Conservation (phyloP, 192 early-diverging fungal genomes). For the Coemansia sp. region DNA sequence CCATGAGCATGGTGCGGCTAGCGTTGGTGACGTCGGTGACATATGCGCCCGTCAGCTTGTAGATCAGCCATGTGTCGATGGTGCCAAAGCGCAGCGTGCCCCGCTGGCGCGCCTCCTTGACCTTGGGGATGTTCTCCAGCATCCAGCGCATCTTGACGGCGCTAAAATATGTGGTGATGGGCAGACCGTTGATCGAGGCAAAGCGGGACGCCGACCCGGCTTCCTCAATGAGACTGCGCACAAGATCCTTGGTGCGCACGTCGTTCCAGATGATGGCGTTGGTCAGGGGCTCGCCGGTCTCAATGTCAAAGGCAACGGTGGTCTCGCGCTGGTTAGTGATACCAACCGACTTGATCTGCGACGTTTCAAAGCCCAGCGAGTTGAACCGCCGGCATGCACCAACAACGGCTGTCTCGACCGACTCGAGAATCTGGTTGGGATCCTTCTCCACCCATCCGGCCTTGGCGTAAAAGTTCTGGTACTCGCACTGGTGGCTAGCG, state of each 20-base stretch:
- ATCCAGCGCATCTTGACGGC: constrained; percentile 92
- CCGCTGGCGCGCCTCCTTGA: constrained; percentile 70
- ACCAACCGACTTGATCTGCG: constrained; percentile 67
- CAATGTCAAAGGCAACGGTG: constrained; percentile 81
- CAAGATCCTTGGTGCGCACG: constrained; percentile 73
- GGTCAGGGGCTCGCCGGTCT: constrained; percentile 73
- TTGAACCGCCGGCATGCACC: constrained; percentile 62
- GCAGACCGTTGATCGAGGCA: constrained; percentile 73
- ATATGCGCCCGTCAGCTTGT: constrained; percentile 87
- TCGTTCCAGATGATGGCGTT: constrained; percentile 94
- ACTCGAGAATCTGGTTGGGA: constrained; percentile 69
- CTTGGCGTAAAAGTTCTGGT: constrained; percentile 71
- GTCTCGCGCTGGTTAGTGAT: constrained; percentile 97
- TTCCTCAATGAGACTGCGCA: constrained; percentile 58
- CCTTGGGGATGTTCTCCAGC: constrained; percentile 73
- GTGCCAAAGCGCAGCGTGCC: constrained; percentile 81
- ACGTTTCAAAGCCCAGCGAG: constrained; percentile 57
- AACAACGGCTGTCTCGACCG: constrained; percentile 66
- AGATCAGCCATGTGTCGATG: constrained; percentile 92
- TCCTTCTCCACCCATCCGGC: constrained; percentile 90
- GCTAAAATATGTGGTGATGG: constrained; percentile 88
- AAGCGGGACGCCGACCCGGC: constrained; percentile 54
- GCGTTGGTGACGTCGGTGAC: constrained; percentile 94
- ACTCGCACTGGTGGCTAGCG: constrained; percentile 74
- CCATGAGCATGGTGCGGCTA: constrained; percentile 93